Percentiles rank a stretch among this genome's conserved stretches.
phyloP scores from a whole-genome alignment of 805 yeast species.

The Metschnikowia gelsemii region DNA sequence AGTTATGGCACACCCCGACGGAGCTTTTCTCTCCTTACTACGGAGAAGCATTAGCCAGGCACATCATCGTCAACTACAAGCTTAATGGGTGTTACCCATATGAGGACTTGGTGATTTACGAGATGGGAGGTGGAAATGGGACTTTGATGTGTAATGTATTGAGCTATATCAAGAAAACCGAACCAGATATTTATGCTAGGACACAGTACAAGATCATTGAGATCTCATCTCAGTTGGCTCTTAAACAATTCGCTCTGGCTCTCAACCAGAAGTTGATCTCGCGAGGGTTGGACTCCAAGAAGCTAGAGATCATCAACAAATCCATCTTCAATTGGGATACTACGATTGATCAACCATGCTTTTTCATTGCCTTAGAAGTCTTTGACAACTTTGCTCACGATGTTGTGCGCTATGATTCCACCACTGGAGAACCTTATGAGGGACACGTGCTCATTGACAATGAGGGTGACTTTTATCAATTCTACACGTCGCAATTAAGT shows the following conservation, averaged over 20 bases:
- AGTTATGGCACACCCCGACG: constrained; percentile 88
- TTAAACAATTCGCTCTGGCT: constrained; percentile 48
- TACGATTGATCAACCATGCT: constrained; percentile 62
- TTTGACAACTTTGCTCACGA: constrained; percentile 86
- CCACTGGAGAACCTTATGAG: constrained; percentile 66
- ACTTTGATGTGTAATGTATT: constrained; percentile 76
- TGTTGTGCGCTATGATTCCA: constrained; percentile 68
- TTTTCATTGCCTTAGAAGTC: constrained; percentile 76
- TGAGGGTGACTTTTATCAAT: constrained; percentile 72
- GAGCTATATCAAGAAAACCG: constrained; percentile 56
- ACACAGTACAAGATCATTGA: constrained; percentile 73
- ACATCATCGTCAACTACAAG: constrained; percentile 69
- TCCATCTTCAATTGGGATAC: constrained; percentile 76
- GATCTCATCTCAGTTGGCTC: constrained; percentile 61
- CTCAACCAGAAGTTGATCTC: constrained; percentile 31
- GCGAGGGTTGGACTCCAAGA: constrained; percentile 50
- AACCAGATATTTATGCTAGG: constrained; percentile 71
- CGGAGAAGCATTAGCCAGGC: constrained; percentile 83
- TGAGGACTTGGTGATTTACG: constrained; percentile 72
- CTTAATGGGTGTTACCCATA: constrained; percentile 63
- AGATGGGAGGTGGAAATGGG: constrained; percentile 90
- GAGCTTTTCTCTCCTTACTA: constrained; percentile 82
- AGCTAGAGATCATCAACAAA: constrained; percentile 65
- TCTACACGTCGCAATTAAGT: constrained; percentile 62
- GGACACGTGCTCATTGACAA: constrained; percentile 75